A percentile compares a stretch with the other conserved stretches of the same genome.
Conservation (phyloP, 1,284 basidiomycete species). For the Sporisorium graminicola region DNA sequence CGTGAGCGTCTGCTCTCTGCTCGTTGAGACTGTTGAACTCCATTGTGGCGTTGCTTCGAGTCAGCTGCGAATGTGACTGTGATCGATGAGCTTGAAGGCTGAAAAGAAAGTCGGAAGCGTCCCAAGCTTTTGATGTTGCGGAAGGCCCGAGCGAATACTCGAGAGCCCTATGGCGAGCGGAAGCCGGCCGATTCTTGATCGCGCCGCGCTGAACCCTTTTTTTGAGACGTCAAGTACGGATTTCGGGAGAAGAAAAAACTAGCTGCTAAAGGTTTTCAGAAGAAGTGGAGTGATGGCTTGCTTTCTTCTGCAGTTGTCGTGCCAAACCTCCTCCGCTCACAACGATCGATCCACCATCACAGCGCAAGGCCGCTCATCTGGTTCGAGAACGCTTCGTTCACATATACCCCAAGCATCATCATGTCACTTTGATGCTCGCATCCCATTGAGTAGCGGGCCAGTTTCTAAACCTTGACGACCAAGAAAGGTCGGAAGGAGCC, state of each 20-base stretch:
- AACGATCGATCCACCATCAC: no score
- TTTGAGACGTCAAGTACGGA: slow-evolving; percentile 15
- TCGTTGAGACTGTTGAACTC: slow-evolving; percentile 47
- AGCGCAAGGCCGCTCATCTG: no score
- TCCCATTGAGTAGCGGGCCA: neutral
- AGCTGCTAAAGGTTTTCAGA: slow-evolving; percentile 3
- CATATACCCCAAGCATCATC: neutral
- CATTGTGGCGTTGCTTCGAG: slow-evolving; percentile 15
- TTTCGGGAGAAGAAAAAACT: slow-evolving; percentile 33
- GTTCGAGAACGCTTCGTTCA: no score
- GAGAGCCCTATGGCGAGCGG: neutral
- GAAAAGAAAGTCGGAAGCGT: slow-evolving; percentile 7
- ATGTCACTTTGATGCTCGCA: slow-evolving; percentile 19
- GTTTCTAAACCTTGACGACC: neutral
- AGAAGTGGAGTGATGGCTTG: slow-evolving; percentile 25
- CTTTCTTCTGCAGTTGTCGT: neutral
- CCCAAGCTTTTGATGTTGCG: slow-evolving; percentile 11
- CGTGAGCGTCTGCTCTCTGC: slow-evolving; percentile 19
- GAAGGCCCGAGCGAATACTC: slow-evolving; percentile 33
- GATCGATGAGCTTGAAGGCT: neutral
- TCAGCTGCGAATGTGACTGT: neutral
- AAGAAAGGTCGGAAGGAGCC: neutral
- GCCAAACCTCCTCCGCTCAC: no score
- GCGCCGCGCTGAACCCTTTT: slow-evolving; percentile 17
- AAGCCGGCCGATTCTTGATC: slow-evolving; percentile 16